A percentile compares a stretch with the other conserved stretches of the same genome.
Conservation (phyloP, 1,284 basidiomycete genomes). For the Athelia psychrophila region DNA sequence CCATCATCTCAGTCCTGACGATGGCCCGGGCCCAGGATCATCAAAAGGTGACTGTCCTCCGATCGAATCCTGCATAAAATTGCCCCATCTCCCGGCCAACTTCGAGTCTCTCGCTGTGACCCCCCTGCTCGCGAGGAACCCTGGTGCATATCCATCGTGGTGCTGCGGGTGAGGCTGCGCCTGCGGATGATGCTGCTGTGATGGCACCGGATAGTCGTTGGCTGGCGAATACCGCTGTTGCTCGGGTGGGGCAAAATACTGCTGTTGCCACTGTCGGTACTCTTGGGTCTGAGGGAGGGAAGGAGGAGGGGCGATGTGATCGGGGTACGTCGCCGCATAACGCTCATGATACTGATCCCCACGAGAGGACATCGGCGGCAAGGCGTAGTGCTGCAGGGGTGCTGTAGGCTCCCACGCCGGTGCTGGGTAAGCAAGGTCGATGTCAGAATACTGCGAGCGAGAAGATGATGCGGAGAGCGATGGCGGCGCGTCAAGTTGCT, state of each 20-base stretch:
- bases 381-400: too few relatives aligned
- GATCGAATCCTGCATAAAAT: conserved; percentile 57
- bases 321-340: too few relatives aligned
- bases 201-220: conserved; percentile 7
- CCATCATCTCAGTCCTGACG: too few relatives aligned
- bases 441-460: too few relatives aligned
- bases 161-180: conserved; percentile 20
- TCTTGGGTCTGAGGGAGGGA: neutral
- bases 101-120: conserved; percentile 50
- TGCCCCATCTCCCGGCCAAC: conserved; percentile 55
- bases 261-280: neutral
- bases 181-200: conserved; percentile 5
- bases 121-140: conserved; percentile 47
- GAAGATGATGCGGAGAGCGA: conserved; percentile 8
- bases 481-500: conserved; percentile 3
- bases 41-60: conserved; percentile 12
- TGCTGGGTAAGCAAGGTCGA: too few relatives aligned
- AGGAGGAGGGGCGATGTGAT: conserved; percentile 11
- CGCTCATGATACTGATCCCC: too few relatives aligned
- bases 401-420: too few relatives aligned
- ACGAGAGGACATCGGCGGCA: too few relatives aligned
- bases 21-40: too few relatives aligned
- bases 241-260: conserved; percentile 1
- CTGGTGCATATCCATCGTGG: too few relatives aligned
- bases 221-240: conserved; percentile 2